Evolutionary conservation across 345 rosid genomes (phyloP).

Genomic region (Heritiera fomes): DNA sequence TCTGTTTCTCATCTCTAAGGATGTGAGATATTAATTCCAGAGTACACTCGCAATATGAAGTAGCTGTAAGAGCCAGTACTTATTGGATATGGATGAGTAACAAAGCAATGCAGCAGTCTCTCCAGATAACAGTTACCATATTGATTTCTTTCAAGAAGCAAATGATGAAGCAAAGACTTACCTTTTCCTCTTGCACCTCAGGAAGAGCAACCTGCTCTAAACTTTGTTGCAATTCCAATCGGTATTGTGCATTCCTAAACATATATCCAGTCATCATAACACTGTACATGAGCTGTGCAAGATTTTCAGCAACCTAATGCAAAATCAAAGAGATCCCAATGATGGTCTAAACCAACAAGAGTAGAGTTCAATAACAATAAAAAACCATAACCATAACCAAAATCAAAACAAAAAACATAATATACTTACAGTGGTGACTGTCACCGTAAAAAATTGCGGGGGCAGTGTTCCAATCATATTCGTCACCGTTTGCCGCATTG

Average conservation of each 20-base stretch:
- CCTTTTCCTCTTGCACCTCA: constrained; percentile 67
- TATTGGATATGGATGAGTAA: not conserved
- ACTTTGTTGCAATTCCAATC: constrained; percentile 89
- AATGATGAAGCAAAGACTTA: constrained; percentile 19
- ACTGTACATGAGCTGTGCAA: constrained; percentile 96
- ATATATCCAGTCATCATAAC: constrained; percentile 97
- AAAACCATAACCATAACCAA: not conserved
- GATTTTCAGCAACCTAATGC: constrained; percentile 93
- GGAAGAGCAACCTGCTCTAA: constrained; percentile 91
- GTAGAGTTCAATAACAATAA: constrained; percentile 10
- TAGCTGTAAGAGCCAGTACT: not conserved
- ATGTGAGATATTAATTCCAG: not conserved
- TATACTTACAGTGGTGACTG: constrained; percentile 76
- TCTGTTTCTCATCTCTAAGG: not conserved
- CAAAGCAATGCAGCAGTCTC: not conserved
- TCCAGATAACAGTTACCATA: not conserved
- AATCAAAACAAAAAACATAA: not conserved
- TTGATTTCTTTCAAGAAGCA: constrained; percentile 1
- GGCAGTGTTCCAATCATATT: constrained; percentile 98
- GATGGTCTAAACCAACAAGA: constrained; percentile 6
- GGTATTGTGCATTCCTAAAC: constrained; percentile 89
- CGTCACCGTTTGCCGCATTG: constrained; percentile 93
- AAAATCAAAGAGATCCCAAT: constrained; percentile 16
- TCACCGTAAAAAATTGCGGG: constrained; percentile 81
- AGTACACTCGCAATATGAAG: not conserved